Evolutionary conservation across 1,284 basidiomycete genomes (phyloP).

Genomic region (Heliocybe sulcata): DNA sequence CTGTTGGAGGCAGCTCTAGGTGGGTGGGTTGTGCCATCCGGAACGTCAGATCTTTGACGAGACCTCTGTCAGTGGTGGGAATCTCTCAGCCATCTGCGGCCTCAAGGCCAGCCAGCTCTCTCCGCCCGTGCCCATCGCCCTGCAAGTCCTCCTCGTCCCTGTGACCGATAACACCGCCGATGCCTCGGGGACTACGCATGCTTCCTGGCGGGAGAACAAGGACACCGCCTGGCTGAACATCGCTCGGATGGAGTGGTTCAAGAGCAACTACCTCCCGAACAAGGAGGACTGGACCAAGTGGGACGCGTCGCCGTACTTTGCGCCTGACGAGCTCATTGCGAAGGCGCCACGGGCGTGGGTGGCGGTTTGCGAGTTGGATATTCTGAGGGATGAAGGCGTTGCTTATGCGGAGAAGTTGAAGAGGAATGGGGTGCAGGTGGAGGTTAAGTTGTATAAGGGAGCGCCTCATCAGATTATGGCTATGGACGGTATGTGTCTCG

Average conservation of each 20-base stretch:
- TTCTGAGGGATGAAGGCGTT: constrained; percentile 61
- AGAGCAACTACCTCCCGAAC: constrained; percentile 59
- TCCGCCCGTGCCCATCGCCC: constrained; percentile 48
- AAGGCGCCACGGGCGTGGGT: constrained; percentile 55
- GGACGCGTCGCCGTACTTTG: constrained; percentile 65
- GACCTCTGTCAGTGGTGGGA: constrained; percentile 46
- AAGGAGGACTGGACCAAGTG: constrained; percentile 50
- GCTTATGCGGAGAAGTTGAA: constrained; percentile 56
- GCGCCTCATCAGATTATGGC: constrained; percentile 66
- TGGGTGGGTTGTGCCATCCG: constrained; percentile 13
- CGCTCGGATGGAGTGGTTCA: constrained; percentile 68
- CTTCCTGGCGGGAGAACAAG: constrained; percentile 52
- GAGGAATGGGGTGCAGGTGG: constrained; percentile 44
- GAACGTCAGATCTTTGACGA: neutral
- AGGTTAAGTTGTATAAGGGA: constrained; percentile 48
- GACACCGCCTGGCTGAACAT: constrained; percentile 54
- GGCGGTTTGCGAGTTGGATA: constrained; percentile 58
- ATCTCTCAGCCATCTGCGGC: constrained; percentile 60
- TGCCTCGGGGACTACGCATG: constrained; percentile 27
- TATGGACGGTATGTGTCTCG: constrained; percentile 47
- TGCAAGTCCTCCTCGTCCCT: constrained; percentile 64
- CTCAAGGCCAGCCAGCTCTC: constrained; percentile 48
- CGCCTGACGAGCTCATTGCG: constrained; percentile 44
- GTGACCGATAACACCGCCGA: constrained; percentile 67
- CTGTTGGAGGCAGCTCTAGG: constrained; percentile 68